Evolutionary conservation across 805 yeast species (phyloP).

Genomic region (Tetrapisispora nanseiensis): DNA sequence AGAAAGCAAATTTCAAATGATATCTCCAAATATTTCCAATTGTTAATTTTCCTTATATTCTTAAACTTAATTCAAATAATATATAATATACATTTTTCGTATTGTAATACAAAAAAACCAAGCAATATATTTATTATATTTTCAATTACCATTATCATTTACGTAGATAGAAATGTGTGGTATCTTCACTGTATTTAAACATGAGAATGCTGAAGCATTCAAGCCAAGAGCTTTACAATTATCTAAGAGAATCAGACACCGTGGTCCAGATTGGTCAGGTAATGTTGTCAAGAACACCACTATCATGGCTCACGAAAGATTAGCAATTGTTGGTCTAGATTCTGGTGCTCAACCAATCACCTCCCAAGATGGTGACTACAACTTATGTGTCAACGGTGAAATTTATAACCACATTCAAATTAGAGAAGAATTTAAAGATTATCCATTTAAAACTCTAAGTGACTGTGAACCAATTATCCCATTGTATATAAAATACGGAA

Average conservation of each 20-base stretch:
- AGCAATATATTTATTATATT: too few species aligned
- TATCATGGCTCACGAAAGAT: slow-evolving; percentile 86
- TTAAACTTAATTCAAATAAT: too few species aligned
- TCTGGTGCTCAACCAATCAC: slow-evolving; percentile 97
- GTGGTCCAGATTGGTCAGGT: slow-evolving; percentile 99
- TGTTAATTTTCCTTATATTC: too few species aligned
- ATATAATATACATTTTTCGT: too few species aligned
- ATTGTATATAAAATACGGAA: slow-evolving; percentile 71
- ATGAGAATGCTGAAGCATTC: slow-evolving; percentile 68
- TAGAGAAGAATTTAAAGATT: slow-evolving; percentile 65
- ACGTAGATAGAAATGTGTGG: slow-evolving; percentile 98
- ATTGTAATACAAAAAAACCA: too few species aligned
- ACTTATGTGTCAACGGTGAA: slow-evolving; percentile 92
- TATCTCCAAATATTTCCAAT: too few species aligned
- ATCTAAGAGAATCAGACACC: slow-evolving; percentile 89
- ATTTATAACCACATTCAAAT: slow-evolving; percentile 91
- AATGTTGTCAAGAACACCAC: slow-evolving; percentile 70
- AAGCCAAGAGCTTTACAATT: slow-evolving; percentile 83
- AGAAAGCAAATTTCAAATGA: too few species aligned
- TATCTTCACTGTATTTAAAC: slow-evolving; percentile 85
- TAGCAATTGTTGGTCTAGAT: slow-evolving; percentile 94
- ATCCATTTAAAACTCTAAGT: slow-evolving; percentile 71
- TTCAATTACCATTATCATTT: too few species aligned
- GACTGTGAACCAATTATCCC: slow-evolving; percentile 99
- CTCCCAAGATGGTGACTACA: slow-evolving; percentile 61